Base-by-base conservation (phyloP, 805 yeast genomes). In the Nakazawaea ishiwadae region DNA sequence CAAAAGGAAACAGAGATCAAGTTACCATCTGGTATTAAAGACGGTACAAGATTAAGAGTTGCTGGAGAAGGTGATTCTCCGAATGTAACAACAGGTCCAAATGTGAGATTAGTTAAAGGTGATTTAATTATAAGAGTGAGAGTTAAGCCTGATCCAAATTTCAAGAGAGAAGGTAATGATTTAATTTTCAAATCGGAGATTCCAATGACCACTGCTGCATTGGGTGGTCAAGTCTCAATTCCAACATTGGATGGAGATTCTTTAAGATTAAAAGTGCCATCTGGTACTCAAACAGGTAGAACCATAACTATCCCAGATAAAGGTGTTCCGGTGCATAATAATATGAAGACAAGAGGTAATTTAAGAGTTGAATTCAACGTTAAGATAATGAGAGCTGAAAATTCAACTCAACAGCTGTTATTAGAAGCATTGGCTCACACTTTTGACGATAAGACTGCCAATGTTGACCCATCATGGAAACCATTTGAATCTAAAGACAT, bases 351-450 rank as follows among this genome's bases (percentile, higher is more conserved):
- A 45, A 75, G 93, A 55, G 99, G 98, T 37, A 86, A 84, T 53
- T 69, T 90, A 75, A 81, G 77, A 51, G 86, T 93, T 14, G 68
- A 77, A 10, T 72, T 89, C 50, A 77, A 78, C 37, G 84, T 93
- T 14, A 75, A 77, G 52, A 78, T 89, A 4, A 66, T 81, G 51
- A 75, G 79, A 44, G 95, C 98, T 2, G 73, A 74, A 42, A 82
- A 85, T 18, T 85, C 91, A 11, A 82, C 93, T 1, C 96, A 93
- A 60, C 82, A 81, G 10, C 95, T 95, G 21, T 67, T 93, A 42
- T 71, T 95, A 54, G 99, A 93, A 59, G 96, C 96, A 0, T 71
- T 93, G 48, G 99, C 99, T 1, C 96, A 89, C 56, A 84, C 95
- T 2, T 75, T 84, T 37, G 78, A 84, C 44, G 99, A 93, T 59